Conservation (phyloP, 176 grass and related monocot species). For the Stipa capillata region DNA sequence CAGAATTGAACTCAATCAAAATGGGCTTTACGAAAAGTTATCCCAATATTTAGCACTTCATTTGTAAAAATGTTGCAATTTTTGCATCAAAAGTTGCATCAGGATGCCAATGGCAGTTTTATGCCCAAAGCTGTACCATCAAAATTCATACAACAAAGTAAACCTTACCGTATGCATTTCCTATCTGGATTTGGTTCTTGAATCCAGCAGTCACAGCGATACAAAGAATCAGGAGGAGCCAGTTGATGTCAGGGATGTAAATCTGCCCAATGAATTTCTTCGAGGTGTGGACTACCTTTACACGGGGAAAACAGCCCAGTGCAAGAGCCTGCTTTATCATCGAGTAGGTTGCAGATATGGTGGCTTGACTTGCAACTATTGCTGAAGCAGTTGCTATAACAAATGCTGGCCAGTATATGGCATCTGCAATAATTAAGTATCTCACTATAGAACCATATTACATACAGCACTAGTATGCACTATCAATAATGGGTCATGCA, state of each 20-base stretch:
- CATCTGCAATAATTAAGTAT: slow-evolving; percentile 45
- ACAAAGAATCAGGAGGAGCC: slow-evolving; percentile 85
- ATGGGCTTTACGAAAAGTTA: neutral
- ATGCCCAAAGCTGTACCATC: neutral
- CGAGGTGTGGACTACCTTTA: slow-evolving; percentile 95
- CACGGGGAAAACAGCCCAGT: slow-evolving; percentile 84
- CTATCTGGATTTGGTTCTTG: slow-evolving; percentile 97
- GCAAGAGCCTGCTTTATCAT: slow-evolving; percentile 97
- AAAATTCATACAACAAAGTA: neutral
- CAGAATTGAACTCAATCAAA: neutral
- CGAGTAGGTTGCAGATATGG: slow-evolving; percentile 96
- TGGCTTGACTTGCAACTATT: slow-evolving; percentile 89
- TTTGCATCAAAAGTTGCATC: neutral
- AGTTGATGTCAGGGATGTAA: slow-evolving; percentile 99
- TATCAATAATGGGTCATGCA: neutral
- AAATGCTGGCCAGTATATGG: slow-evolving; percentile 95
- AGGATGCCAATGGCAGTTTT: neutral
- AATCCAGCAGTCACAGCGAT: slow-evolving; percentile 93
- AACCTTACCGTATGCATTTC: slow-evolving; percentile 84
- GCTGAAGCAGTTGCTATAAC: slow-evolving; percentile 86
- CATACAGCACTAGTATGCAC: neutral
- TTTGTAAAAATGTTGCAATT: neutral
- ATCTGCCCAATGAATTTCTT: slow-evolving; percentile 98
- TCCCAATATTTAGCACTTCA: neutral
- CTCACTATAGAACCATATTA: slow-evolving; percentile 2